Evolutionary conservation across 2,329 filamentous ascomycete genomes (phyloP), one percentile per base, ranked within the genome.

Genomic region (Hymenoscyphus salicellus): DNA sequence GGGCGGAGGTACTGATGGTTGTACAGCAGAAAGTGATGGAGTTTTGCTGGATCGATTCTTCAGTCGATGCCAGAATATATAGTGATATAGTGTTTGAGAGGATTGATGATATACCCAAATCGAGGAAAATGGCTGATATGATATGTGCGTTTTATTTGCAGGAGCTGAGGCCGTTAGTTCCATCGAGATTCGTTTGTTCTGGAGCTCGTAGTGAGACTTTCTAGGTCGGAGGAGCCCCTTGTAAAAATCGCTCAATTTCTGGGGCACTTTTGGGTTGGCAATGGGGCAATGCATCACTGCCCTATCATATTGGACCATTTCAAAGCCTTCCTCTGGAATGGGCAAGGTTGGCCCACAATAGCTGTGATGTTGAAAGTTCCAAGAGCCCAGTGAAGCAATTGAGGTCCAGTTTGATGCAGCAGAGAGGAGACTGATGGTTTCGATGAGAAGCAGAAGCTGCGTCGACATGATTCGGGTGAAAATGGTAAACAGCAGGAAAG

Each of bases 271-370:
- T 38, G 36, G 46, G n/a, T 33, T 43, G 49, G 32, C 32, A 32
- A 38, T 14, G 32, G 30, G 32, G 23, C 55, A 11, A 38, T 14
- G 20, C 43, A 26, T n/a, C 20, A 11, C 32, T 32, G 23, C 52
- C 62, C 56, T 60, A 63, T 63, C 43, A 59, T 14, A 30, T 20
- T 55, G 43, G 41, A 46, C n/a, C 14, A 63, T 63, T 55, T 26
- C 20, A 28, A 60, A 43, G 55, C 17, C 36, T 43, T 43, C 33
- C 32, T 43, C 49, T 62, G 10, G 32, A 43, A 41, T 62, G 30
- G 36, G 49, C 32, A 33, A 16, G 20, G 38, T 28, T 59, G 32
- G 8, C 28, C 28, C 17, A 32, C 60, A 30, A 14, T 17, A 16
- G n/a, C 41, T 28, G 20, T 26, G 46, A 10, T 14, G 46, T 52